Base-by-base conservation (phyloP, 2,329 filamentous ascomycete species). In the Aspergillus pseudoviridinutans region DNA sequence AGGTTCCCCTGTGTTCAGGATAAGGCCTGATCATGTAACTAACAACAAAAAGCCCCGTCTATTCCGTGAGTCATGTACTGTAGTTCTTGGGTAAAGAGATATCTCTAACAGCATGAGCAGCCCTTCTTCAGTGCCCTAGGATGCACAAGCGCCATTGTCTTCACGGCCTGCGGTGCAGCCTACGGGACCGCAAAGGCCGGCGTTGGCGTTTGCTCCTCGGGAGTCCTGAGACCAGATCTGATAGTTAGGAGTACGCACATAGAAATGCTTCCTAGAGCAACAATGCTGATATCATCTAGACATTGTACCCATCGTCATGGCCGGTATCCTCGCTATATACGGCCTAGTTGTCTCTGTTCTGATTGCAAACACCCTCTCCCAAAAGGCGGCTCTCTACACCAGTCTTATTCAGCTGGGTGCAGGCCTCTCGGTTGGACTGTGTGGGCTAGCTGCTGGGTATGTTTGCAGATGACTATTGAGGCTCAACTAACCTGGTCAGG, bases 321-420 rank as follows among this genome's bases (percentile, higher is more conserved):
- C 94, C 84, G 94, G 94, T 97, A 99, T 99, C 80, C 97, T 99
- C 80, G 94, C 91, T 89, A 97, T 99, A 79, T 99, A 94, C 82
- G 90, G 90, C 71, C 85, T 94, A 65, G 90, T 94, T 79, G 90
- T 93, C 61, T 92, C 90, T n/a, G 90, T 94, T 76, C 80, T 93
- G 71, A 91, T 94, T 74, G 92, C 90, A 72, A 89, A 91, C 76
- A 87, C 86, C 69, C 81, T 94, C 64, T 83, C 81, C 68, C 89
- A 93, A 78, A 74, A 85, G 64, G 79, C 88, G 61, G 82, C 90
- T 60, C 83, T 94, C 61, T 93, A 88, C 70, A 91, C 89, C 55
- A 87, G 88, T 59, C 92, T 93, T 80, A 90, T 93, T 70, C 90
- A 93, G 77, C 85, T 93, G 60, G 90, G 90, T 78, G 90, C 90